Evolutionary conservation across 768 basidiomycete species (phyloP).

Genomic region (Suillus spraguei): DNA sequence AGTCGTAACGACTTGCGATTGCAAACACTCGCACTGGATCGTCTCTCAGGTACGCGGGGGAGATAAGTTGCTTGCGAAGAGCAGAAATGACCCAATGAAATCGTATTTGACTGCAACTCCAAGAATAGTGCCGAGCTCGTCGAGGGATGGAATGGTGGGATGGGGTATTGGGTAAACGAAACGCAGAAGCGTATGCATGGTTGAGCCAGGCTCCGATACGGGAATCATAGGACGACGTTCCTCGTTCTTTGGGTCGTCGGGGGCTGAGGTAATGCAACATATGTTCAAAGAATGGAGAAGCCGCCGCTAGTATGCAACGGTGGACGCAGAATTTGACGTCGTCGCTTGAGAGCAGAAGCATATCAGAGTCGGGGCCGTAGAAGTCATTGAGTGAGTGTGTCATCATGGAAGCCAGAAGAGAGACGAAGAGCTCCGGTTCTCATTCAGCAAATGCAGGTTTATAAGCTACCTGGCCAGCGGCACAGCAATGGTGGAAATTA

Average conservation of each 20-base stretch:
- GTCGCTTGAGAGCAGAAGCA: slow-evolving; percentile 49
- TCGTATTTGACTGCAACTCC: slow-evolving; percentile 68
- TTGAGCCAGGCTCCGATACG: slow-evolving; percentile 50
- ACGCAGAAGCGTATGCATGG: slow-evolving; percentile 53
- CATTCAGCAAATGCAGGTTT: slow-evolving; percentile 2
- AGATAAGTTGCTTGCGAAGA: slow-evolving; percentile 55
- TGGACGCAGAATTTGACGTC: slow-evolving; percentile 60
- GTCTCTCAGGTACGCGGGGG: slow-evolving; percentile 47
- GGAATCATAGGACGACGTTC: slow-evolving; percentile 48
- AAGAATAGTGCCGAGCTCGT: slow-evolving; percentile 54
- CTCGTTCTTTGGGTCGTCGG: slow-evolving; percentile 20
- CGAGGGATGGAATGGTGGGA: slow-evolving; percentile 52
- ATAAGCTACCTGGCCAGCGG: not conserved
- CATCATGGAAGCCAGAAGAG: slow-evolving; percentile 23
- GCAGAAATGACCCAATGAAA: slow-evolving; percentile 45
- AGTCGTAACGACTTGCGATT: slow-evolving; percentile 64
- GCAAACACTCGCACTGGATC: slow-evolving; percentile 68
- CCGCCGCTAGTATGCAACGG: slow-evolving; percentile 58
- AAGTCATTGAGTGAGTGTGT: slow-evolving; percentile 38
- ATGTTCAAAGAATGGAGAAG: slow-evolving; percentile 69
- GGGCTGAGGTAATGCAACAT: slow-evolving; percentile 67
- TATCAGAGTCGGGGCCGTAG: slow-evolving; percentile 52
- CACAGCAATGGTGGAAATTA: slow-evolving; percentile 6
- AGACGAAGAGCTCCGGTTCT: slow-evolving; percentile 16
- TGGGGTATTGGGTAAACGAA: slow-evolving; percentile 65